Percentiles rank a stretch among this genome's conserved stretches.
Conservation (phyloP, 75 land plant genomes). For the Cunninghamia lanceolata region DNA sequence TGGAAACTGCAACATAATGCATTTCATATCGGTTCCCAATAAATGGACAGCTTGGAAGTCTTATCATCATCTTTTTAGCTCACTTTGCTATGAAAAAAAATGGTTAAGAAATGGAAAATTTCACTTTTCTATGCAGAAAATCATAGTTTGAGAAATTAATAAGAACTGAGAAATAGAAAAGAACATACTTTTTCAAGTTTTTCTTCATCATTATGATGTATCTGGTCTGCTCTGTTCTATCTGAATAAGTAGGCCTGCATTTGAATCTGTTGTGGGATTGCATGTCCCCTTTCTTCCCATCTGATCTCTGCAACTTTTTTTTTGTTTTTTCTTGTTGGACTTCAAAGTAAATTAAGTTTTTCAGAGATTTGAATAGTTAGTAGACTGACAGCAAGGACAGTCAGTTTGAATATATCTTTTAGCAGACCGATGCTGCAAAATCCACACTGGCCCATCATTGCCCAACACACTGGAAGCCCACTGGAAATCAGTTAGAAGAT, state of each 20-base stretch:
- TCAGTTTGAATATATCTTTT: not conserved
- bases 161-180: not conserved
- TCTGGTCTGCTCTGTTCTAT: not conserved
- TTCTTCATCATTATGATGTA: not conserved
- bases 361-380: not conserved
- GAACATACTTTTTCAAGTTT: not conserved
- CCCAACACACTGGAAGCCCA: not conserved
- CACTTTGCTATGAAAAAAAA: not conserved
- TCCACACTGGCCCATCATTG: constrained; percentile 13
- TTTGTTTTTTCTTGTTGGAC: not conserved
- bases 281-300: constrained; percentile 5
- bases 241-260: not conserved
- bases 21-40: not conserved
- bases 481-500: constrained; percentile 8
- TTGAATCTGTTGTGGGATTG: not conserved
- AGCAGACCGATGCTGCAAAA: constrained; percentile 11
- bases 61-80: not conserved
- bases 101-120: too few species aligned
- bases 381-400: constrained; percentile 2
- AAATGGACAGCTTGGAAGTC: not conserved
- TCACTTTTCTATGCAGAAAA: too few species aligned
- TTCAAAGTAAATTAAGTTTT: not conserved
- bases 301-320: not conserved
- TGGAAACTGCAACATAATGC: not conserved
- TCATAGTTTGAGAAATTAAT: too few species aligned